These are phyloP conservation scores for Naganishia sp. DNA, from an alignment of 1,284 basidiomycete species.

Conservation along the genomic window DNA sequence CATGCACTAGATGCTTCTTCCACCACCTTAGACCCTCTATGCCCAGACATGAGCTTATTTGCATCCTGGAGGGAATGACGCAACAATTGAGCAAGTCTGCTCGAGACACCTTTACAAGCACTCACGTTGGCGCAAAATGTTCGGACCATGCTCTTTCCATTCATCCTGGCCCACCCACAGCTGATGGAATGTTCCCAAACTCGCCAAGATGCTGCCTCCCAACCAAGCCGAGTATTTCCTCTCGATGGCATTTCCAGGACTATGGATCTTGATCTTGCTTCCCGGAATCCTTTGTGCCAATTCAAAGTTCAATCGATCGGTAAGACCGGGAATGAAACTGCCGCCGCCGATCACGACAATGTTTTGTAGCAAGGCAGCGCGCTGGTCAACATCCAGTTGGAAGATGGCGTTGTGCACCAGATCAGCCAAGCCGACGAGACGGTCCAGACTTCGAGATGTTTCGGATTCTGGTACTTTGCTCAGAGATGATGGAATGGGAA, in stretches of 20 bases:
- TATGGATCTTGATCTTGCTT: slow-evolving; percentile 73
- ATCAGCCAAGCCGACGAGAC: slow-evolving; percentile 64
- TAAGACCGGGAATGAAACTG: slow-evolving; percentile 79
- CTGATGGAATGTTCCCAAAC: slow-evolving; percentile 94
- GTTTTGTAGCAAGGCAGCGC: slow-evolving; percentile 84
- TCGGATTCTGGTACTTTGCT: slow-evolving; percentile 50
- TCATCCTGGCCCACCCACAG: slow-evolving; percentile 90
- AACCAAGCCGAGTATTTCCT: slow-evolving; percentile 88
- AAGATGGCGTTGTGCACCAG: slow-evolving; percentile 78
- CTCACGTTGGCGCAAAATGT: slow-evolving; percentile 53
- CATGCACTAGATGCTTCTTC: slow-evolving; percentile 2
- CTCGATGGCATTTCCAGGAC: slow-evolving; percentile 83
- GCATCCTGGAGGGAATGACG: slow-evolving; percentile 9
- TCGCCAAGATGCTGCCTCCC: slow-evolving; percentile 87
- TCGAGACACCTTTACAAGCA: neutral
- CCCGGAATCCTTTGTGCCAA: slow-evolving; percentile 69
- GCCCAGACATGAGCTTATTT: slow-evolving; percentile 7
- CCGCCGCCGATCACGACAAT: slow-evolving; percentile 93
- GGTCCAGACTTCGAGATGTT: slow-evolving; percentile 63
- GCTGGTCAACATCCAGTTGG: slow-evolving; percentile 86
- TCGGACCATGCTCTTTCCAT: slow-evolving; percentile 66
- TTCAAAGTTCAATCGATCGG: slow-evolving; percentile 80
- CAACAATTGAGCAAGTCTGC: neutral
- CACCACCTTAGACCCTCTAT: too few species aligned
- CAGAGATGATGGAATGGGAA: slow-evolving; percentile 39